These are phyloP conservation scores for Aspergillus sp. DNA, from an alignment of 2,329 filamentous ascomycete species.

Conservation along the genomic window DNA sequence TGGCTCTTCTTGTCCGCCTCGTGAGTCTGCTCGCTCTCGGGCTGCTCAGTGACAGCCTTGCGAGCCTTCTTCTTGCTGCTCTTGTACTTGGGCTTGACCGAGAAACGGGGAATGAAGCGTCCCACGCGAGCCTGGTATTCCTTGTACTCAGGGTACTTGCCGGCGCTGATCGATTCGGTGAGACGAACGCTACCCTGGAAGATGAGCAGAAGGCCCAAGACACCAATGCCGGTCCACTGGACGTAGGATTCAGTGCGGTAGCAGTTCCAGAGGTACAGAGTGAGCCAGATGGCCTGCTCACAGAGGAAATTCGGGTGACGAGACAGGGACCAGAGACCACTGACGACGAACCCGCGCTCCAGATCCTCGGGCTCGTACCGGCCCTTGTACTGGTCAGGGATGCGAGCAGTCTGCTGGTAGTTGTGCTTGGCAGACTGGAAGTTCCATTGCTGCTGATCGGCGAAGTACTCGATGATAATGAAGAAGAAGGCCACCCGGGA, in stretches of 20 bases:
- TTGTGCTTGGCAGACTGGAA: conserved; percentile 79
- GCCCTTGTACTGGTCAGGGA: conserved; percentile 56
- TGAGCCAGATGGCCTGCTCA: conserved; percentile 87
- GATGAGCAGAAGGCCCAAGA: conserved; percentile 69
- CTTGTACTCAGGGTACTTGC: conserved; percentile 86
- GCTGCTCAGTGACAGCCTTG: conserved; percentile 14
- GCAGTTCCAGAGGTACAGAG: conserved; percentile 85
- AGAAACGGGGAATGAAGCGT: conserved; percentile 70
- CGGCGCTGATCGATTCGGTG: conserved; percentile 76
- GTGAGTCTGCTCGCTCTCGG: conserved; percentile 16
- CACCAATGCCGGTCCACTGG: conserved; percentile 77
- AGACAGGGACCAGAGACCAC: conserved; percentile 82
- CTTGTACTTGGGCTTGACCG: conserved; percentile 36
- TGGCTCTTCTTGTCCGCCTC: conserved; percentile 25
- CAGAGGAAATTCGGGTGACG: conserved; percentile 94
- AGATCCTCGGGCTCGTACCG: conserved; percentile 70
- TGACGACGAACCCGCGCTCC: conserved; percentile 83
- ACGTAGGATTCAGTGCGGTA: conserved; percentile 68
- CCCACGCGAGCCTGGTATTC: conserved; percentile 81
- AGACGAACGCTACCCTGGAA: conserved; percentile 90
- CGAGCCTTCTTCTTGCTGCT: conserved; percentile 21
- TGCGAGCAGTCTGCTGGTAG: conserved; percentile 72
- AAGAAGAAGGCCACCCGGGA: conserved; percentile 57
- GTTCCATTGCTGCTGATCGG: conserved; percentile 90
- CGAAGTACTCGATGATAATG: conserved; percentile 71